These are phyloP conservation scores for Zizania latifolia DNA, from an alignment of 176 grass and related monocot genomes.

Conservation along the genomic window DNA sequence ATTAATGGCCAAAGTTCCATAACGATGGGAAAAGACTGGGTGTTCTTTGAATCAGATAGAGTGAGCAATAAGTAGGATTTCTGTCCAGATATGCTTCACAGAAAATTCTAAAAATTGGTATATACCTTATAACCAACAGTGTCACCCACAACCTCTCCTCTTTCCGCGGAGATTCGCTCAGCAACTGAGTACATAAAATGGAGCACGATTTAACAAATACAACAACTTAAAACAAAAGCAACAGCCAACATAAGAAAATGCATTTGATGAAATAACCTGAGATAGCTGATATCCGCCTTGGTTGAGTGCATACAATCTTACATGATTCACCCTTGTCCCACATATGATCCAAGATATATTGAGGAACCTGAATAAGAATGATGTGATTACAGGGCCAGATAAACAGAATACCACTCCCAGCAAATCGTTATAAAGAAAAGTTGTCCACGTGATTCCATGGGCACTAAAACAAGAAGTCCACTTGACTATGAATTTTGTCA, in stretches of 20 bases:
- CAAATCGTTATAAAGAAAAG: conserved; percentile 6
- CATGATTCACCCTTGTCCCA: conserved; percentile 82
- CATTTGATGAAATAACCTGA: conserved; percentile 54
- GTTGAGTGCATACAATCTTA: conserved; percentile 95
- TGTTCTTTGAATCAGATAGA: conserved; percentile 4
- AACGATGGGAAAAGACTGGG: not conserved
- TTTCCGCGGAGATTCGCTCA: conserved; percentile 89
- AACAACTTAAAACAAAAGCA: not conserved
- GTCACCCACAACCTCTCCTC: conserved; percentile 82
- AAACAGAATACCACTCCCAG: conserved; percentile 6
- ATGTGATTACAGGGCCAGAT: not conserved
- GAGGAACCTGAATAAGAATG: conserved; percentile 72
- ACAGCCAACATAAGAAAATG: not conserved
- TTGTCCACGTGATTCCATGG: not conserved
- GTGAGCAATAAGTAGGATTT: not conserved
- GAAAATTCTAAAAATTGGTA: not conserved
- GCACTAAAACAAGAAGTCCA: not conserved
- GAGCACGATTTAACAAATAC: conserved; percentile 10
- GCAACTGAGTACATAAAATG: conserved; percentile 55
- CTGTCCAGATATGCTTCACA: conserved; percentile 22
- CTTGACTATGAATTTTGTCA: not conserved
- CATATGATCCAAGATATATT: conserved; percentile 95
- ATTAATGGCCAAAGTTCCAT: conserved; percentile 2
- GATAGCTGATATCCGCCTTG: conserved; percentile 89
- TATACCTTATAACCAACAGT: conserved; percentile 97